Percentiles rank a stretch among this genome's conserved stretches.
These are phyloP conservation scores for Rosellinia necatrix DNA, from an alignment of 2,329 filamentous ascomycete genomes.

Conservation along the genomic window DNA sequence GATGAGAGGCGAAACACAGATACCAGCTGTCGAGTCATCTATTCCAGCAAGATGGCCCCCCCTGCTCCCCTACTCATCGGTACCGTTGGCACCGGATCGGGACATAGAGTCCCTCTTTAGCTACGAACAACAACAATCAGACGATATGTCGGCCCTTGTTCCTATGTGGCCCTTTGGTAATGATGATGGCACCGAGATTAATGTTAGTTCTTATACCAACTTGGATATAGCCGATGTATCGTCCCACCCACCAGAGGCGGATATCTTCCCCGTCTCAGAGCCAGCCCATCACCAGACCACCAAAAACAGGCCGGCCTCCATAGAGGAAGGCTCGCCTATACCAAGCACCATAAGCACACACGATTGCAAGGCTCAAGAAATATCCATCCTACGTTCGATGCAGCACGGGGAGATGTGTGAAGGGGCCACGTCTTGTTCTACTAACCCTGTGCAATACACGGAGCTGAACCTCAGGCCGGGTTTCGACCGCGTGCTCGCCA, in stretches of 20 bases:
- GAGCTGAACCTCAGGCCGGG: slow-evolving; percentile 10
- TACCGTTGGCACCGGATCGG: not conserved
- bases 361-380: slow-evolving; percentile 21
- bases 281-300: not conserved
- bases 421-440: slow-evolving; percentile 11
- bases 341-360: not conserved
- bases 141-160: not conserved
- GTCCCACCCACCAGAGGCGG: not conserved
- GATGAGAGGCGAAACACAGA: not conserved
- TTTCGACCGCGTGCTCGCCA: slow-evolving; percentile 21
- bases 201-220: not conserved
- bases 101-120: not conserved
- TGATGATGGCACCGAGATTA: not conserved
- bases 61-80: not conserved
- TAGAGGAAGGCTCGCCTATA: not conserved
- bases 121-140: not conserved
- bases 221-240: slow-evolving; percentile 3
- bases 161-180: not conserved
- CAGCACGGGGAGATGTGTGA: slow-evolving; percentile 11
- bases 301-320: not conserved
- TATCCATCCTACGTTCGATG: slow-evolving; percentile 13
- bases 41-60: not conserved
- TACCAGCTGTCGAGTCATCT: not conserved
- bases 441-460: slow-evolving; percentile 14
- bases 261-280: not conserved